phyloP scores from a whole-genome alignment of 257 asterid genomes.

The Fraxinus pennsylvanica region DNA sequence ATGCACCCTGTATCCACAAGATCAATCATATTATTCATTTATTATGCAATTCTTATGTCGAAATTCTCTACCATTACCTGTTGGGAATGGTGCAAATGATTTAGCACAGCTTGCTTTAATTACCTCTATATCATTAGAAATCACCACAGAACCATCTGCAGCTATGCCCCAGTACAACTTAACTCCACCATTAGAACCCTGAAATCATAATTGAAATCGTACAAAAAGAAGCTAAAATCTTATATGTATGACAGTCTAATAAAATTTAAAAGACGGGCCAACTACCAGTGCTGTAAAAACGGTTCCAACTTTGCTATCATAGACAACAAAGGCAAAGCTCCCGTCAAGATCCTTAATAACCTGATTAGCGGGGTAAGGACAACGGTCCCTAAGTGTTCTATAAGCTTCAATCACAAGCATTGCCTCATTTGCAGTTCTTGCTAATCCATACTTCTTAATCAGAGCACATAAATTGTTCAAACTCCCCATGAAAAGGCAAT shows the following conservation, averaged over 20 bases:
- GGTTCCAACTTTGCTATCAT: constrained; percentile 64
- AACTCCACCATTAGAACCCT: constrained; percentile 84
- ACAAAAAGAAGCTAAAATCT: background rate
- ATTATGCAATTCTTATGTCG: background rate
- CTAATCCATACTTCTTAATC: constrained; percentile 66
- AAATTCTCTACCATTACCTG: constrained; percentile 37
- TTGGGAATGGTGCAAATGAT: constrained; percentile 83
- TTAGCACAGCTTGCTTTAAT: constrained; percentile 80
- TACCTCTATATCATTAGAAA: constrained; percentile 66
- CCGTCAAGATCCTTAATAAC: constrained; percentile 87
- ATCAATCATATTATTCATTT: background rate
- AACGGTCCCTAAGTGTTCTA: constrained; percentile 73
- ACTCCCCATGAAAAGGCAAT: constrained; percentile 74
- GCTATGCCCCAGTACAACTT: constrained; percentile 88
- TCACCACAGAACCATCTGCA: constrained; percentile 83
- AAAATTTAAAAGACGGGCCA: background rate
- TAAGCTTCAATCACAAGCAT: constrained; percentile 81
- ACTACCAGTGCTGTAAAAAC: constrained; percentile 76
- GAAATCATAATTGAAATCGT: background rate
- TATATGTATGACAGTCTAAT: no score
- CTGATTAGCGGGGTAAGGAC: constrained; percentile 86
- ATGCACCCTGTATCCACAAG: constrained; percentile 54
- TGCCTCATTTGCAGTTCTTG: constrained; percentile 69
- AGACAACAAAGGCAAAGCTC: constrained; percentile 69
- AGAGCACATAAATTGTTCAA: constrained; percentile 68